Conservation (phyloP, 148 eudicot genomes). For the Arctostaphylos glauca region DNA sequence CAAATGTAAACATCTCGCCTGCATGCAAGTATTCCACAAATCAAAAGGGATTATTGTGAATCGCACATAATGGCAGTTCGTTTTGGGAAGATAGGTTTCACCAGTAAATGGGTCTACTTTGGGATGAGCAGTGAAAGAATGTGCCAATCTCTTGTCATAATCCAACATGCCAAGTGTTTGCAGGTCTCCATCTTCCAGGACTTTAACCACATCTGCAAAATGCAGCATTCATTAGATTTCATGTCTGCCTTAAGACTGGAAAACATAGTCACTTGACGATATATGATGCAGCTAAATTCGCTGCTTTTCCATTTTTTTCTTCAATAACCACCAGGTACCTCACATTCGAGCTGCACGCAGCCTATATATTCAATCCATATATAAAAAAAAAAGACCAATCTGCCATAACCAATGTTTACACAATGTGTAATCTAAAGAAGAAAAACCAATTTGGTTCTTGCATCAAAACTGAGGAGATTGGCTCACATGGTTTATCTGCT, state of each 20-base stretch:
- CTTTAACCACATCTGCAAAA: conserved; percentile 67
- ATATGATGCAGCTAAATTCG: background rate
- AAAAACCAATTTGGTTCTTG: background rate
- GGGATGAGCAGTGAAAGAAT: conserved; percentile 95
- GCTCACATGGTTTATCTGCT: conserved; percentile 94
- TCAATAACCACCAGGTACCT: too few relatives aligned
- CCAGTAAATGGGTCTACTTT: conserved; percentile 96
- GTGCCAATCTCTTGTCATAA: conserved; percentile 89
- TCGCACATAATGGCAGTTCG: background rate
- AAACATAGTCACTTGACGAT: background rate
- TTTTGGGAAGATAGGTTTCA: conserved; percentile 22
- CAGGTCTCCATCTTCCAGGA: conserved; percentile 94
- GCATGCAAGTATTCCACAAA: conserved; percentile 24
- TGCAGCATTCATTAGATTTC: conserved; percentile 1
- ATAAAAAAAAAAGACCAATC: background rate
- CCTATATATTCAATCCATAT: conserved; percentile 4
- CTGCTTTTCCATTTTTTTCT: background rate
- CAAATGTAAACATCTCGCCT: conserved; percentile 99
- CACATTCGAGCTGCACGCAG: background rate
- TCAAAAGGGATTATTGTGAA: background rate
- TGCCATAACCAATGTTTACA: background rate
- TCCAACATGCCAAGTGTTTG: conserved; percentile 96
- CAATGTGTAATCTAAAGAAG: background rate
- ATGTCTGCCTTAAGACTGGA: background rate
- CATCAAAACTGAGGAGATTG: conserved; percentile 12